Evolutionary conservation across 495 filamentous ascomycete genomes (phyloP), one percentile per base, ranked within the genome.

Genomic region (Penicillium salamii): DNA sequence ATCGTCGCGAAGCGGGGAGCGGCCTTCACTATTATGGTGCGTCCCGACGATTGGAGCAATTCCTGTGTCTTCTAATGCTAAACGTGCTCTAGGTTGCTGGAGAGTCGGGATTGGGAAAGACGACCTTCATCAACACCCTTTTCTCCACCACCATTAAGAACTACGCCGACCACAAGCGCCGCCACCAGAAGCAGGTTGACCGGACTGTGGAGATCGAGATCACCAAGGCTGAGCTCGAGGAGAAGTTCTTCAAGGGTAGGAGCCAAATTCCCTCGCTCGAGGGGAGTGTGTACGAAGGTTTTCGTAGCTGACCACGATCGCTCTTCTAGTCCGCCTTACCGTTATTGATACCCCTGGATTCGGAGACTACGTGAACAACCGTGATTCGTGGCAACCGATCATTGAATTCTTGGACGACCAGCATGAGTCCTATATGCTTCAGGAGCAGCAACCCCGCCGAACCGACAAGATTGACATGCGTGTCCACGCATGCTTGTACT

Each of bases 131-230:
- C 84, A 98, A 98, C 84, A 98, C 93, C 43, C 82, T 98, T 28
- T 98, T 98, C 78, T 97, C 93, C 41, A 98, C 93, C 52, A 98
- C 93, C 59, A 98, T 98, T 81, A 98, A 98, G 80, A 98, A 97
- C 82, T 98, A 98, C 69, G 92, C 93, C 77, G 93, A 98, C 69
- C 93, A 98, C 81, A 91, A 93, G 78, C 87, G 89, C 70, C 88
- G 93, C 59, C 93, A 98, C 74, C 89, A 91, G 74, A 98, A 98
- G 83, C 93, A 98, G 76, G 80, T 96, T 46, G 93, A 98, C 79
- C 97, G 97, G 76, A 98, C 93, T 8, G 93, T 98, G 46, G 93
- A 98, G 78, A 98, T 98, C 63, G 93, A 97, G 70, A 98, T 98
- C 66, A 98, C 93, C 68, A 98, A 98, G 81, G 93, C 93, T 42